Evolutionary conservation across 768 basidiomycete genomes (phyloP).

Genomic region (Rhodotorula graminis): DNA sequence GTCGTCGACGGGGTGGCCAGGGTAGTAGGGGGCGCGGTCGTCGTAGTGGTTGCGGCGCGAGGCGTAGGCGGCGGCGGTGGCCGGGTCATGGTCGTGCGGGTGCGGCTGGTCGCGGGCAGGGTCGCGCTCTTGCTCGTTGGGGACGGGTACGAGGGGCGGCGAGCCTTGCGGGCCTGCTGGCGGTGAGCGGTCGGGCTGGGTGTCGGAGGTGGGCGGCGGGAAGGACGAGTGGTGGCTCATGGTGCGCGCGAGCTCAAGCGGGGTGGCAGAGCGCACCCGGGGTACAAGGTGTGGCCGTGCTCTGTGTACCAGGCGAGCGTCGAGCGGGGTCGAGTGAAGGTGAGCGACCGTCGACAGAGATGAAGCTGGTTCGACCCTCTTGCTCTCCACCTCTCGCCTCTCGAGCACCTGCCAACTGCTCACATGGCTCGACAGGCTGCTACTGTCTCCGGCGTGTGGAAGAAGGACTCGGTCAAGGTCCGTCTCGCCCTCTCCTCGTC

Average conservation of each 20-base stretch:
- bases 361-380: too few species aligned
- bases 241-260: too few species aligned
- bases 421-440: slow-evolving; percentile 13
- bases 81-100: not conserved
- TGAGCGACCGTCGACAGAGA: too few species aligned
- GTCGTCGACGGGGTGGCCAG: not conserved
- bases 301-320: too few species aligned
- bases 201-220: not conserved
- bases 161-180: not conserved
- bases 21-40: not conserved
- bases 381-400: too few species aligned
- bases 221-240: not conserved
- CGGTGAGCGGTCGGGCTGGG: not conserved
- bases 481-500: not conserved
- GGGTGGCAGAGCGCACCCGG: too few species aligned
- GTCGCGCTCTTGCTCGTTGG: not conserved
- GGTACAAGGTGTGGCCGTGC: too few species aligned
- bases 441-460: slow-evolving; percentile 33
- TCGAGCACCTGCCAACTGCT: too few species aligned
- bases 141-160: slow-evolving; percentile 22
- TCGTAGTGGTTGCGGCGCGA: not conserved
- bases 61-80: not conserved
- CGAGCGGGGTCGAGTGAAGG: too few species aligned
- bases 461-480: slow-evolving; percentile 35
- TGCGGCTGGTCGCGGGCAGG: too few species aligned